Conservation (phyloP, 805 yeast genomes). For the fission yeast (Schizosaccharomyces pombe) region DNA sequence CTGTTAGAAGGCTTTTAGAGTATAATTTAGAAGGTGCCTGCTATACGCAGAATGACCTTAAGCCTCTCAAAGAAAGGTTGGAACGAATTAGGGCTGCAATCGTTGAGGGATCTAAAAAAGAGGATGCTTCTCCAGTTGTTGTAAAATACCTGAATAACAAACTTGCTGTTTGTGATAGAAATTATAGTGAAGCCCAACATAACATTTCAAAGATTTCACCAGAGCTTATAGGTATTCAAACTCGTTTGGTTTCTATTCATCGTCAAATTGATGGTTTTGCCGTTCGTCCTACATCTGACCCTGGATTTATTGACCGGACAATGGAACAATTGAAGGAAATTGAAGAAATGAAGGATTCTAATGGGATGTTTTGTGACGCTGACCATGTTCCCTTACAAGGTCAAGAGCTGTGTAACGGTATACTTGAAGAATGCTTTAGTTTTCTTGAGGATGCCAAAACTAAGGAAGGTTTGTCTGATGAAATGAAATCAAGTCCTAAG, state of each 20-base stretch:
- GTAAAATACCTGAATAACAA: neutral
- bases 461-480: constrained; percentile 13
- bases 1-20: constrained; percentile 53
- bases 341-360: constrained; percentile 30
- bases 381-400: constrained; percentile 15
- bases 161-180: constrained; percentile 22
- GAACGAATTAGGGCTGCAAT: constrained; percentile 39
- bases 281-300: constrained; percentile 18
- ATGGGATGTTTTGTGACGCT: constrained; percentile 22
- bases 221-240: constrained; percentile 22
- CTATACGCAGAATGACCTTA: constrained; percentile 62
- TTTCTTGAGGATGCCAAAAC: constrained; percentile 44
- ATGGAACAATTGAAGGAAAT: constrained; percentile 21
- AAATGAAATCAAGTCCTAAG: constrained; percentile 20
- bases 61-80: constrained; percentile 52
- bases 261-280: constrained; percentile 34
- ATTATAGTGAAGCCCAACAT: constrained; percentile 32
- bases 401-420: constrained; percentile 14
- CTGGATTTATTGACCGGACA: constrained; percentile 17
- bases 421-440: constrained; percentile 64
- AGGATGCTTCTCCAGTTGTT: constrained; percentile 30
- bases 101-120: constrained; percentile 36
- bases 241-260: constrained; percentile 37
- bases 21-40: constrained; percentile 64
- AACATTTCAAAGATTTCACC: constrained; percentile 25